Evolutionary conservation across 2,329 filamentous ascomycete genomes (phyloP).

Genomic region (Trichoderma semiorbis): DNA sequence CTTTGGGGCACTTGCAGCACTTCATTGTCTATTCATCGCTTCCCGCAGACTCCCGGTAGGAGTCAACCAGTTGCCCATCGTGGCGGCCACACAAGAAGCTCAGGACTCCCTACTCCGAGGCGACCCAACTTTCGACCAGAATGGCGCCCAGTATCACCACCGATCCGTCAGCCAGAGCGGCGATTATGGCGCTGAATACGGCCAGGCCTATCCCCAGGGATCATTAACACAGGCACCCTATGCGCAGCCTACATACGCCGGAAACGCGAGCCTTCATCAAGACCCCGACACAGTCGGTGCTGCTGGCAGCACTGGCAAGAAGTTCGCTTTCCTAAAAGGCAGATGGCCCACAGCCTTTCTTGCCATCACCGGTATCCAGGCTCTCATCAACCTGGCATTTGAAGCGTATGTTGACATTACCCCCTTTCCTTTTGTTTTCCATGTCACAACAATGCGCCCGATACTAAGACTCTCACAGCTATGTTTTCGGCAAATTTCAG

Average conservation of each 20-base stretch:
- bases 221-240: constrained; percentile 27
- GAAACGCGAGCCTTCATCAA: constrained; percentile 29
- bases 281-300: constrained; percentile 33
- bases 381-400: constrained; percentile 73
- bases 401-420: constrained; percentile 66
- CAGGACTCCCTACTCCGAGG: constrained; percentile 39
- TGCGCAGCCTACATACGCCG: constrained; percentile 28
- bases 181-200: constrained; percentile 32
- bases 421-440: neutral
- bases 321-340: constrained; percentile 72
- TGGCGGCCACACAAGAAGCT: constrained; percentile 41
- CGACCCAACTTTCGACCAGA: constrained; percentile 38
- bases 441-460: neutral
- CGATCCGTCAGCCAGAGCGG: constrained; percentile 26
- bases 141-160: constrained; percentile 26
- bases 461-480: constrained; percentile 50
- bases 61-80: constrained; percentile 33
- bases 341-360: constrained; percentile 89
- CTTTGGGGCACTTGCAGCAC: neutral
- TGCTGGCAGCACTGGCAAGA: constrained; percentile 31
- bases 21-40: neutral
- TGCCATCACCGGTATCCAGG: constrained; percentile 69
- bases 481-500: constrained; percentile 87
- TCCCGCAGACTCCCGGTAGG: constrained; percentile 35
- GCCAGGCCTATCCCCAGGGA: constrained; percentile 34